These are phyloP conservation scores for Cyberlindnera misumaiensis DNA, from an alignment of 805 yeast genomes.

Conservation along the genomic window DNA sequence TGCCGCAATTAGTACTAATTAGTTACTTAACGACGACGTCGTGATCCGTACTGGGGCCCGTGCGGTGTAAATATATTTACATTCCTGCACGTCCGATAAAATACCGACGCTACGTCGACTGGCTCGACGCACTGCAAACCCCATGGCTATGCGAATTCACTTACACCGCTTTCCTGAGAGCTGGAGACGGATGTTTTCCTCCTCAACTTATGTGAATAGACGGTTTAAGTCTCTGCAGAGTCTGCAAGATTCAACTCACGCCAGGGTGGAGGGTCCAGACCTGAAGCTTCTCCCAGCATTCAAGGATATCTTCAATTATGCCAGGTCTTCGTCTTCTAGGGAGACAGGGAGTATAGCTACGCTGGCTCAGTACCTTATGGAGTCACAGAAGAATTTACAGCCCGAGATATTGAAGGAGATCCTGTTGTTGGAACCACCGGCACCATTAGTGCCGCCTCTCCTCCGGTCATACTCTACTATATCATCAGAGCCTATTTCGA, in stretches of 20 bases:
- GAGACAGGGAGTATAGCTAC: background rate
- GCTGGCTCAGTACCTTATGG: background rate
- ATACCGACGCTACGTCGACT: too few species aligned
- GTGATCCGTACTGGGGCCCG: too few species aligned
- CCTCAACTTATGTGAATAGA: too few species aligned
- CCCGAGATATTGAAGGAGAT: slow-evolving; percentile 2
- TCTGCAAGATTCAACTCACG: background rate
- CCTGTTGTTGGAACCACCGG: slow-evolving; percentile 5
- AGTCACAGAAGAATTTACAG: slow-evolving; percentile 3
- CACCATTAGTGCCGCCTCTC: slow-evolving; percentile 4
- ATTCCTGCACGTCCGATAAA: too few species aligned
- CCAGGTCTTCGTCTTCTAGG: slow-evolving; percentile 1
- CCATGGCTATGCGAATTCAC: too few species aligned
- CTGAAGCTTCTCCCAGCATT: background rate
- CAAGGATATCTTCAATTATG: slow-evolving; percentile 8
- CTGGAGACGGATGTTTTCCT: too few species aligned
- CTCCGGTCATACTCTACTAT: slow-evolving; percentile 2
- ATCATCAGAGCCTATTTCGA: slow-evolving; percentile 3
- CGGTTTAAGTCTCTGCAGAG: background rate
- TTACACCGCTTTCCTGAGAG: too few species aligned
- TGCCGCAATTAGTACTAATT: too few species aligned
- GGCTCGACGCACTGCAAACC: too few species aligned
- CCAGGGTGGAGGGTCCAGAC: background rate
- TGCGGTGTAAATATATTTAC: too few species aligned
- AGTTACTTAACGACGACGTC: too few species aligned